phyloP scores from a whole-genome alignment of 495 filamentous ascomycete genomes.

The Penicillium desertorum region DNA sequence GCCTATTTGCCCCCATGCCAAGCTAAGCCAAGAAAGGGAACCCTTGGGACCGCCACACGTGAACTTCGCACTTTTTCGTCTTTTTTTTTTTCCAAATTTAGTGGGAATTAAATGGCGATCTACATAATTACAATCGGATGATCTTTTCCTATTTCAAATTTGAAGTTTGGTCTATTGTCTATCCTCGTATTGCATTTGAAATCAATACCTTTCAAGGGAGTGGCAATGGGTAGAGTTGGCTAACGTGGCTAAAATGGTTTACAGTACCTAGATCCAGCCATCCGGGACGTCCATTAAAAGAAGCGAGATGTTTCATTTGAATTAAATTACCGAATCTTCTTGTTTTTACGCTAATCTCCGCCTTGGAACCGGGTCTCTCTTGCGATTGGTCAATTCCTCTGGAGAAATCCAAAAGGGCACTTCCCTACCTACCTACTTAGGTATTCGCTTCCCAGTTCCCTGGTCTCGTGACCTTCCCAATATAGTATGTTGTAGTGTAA shows the following conservation, averaged over 20 bases:
- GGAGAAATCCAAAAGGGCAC: not conserved
- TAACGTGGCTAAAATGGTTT: not conserved
- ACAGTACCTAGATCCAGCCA: not conserved
- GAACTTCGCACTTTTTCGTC: not conserved
- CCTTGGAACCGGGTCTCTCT: not conserved
- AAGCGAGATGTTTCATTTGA: not conserved
- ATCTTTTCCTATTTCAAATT: not conserved
- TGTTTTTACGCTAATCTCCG: not conserved
- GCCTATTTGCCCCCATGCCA: constrained; percentile 5
- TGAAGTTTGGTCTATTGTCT: not conserved
- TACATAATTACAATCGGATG: not conserved
- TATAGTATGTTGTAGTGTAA: not conserved
- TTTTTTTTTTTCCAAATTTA: not conserved
- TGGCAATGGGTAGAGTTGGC: not conserved
- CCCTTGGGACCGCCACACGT: constrained; percentile 10
- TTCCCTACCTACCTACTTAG: no score
- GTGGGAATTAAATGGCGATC: not conserved
- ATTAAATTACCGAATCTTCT: not conserved
- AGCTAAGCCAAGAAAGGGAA: constrained; percentile 12
- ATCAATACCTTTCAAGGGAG: no score
- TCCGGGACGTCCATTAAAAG: not conserved
- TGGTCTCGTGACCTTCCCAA: not conserved
- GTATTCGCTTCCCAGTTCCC: no score
- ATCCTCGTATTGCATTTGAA: not conserved
- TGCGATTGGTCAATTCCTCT: not conserved